These are phyloP conservation scores for Amborella trichopoda DNA, from an alignment of 164 flowering plant genomes.

Conservation along the genomic window DNA sequence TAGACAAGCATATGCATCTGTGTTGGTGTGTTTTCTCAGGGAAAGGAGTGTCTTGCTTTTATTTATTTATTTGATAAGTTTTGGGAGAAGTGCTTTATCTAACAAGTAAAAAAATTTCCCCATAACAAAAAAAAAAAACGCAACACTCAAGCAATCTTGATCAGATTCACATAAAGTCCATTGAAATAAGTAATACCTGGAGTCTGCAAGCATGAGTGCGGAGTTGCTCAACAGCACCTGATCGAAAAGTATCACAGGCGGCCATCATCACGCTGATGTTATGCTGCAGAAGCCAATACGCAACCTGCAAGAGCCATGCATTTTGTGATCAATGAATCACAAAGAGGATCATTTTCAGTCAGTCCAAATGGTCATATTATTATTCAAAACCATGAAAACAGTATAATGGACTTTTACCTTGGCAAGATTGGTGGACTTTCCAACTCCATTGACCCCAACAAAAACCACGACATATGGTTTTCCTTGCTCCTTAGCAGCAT, in stretches of 20 bases:
- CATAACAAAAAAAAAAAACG: too few relatives aligned
- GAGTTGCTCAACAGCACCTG: conserved; percentile 98
- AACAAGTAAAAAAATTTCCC: too few relatives aligned
- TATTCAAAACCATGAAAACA: too few relatives aligned
- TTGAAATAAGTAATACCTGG: conserved; percentile 35
- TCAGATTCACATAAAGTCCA: not conserved
- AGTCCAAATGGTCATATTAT: too few relatives aligned
- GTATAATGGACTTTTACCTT: conserved; percentile 31
- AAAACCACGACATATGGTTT: conserved; percentile 94
- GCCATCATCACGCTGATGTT: conserved; percentile 96
- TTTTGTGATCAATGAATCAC: too few relatives aligned
- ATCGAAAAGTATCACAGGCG: conserved; percentile 95
- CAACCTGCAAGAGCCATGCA: conserved; percentile 77
- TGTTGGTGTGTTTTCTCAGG: too few relatives aligned
- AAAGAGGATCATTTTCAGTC: too few relatives aligned
- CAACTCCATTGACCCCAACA: conserved; percentile 99
- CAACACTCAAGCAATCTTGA: too few relatives aligned
- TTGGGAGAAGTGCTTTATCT: too few relatives aligned
- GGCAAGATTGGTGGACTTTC: conserved; percentile 95
- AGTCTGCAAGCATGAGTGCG: conserved; percentile 95
- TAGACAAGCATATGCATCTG: too few relatives aligned
- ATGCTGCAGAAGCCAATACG: conserved; percentile 97
- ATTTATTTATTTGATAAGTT: too few relatives aligned
- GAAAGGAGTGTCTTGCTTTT: too few relatives aligned
- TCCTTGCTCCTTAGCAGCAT: conserved; percentile 83